phyloP scores from a whole-genome alignment of 2,329 filamentous ascomycete species.

The Lomentospora prolificans region DNA sequence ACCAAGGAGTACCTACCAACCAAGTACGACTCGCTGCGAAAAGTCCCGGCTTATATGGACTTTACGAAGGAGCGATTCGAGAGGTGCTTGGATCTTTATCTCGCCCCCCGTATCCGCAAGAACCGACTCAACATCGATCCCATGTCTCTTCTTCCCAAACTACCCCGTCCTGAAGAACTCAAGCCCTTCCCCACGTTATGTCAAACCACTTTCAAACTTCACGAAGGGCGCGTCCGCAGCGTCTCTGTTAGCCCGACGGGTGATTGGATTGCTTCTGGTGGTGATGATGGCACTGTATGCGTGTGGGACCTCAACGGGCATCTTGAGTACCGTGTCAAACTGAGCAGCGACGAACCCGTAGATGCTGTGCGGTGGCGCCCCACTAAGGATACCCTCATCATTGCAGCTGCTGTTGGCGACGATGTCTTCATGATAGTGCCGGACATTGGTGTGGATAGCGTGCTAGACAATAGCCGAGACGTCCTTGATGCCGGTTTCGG shows the following conservation, averaged over 20 bases:
- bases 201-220: constrained; percentile 77
- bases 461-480: constrained; percentile 65
- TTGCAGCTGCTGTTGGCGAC: constrained; percentile 78
- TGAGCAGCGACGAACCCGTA: constrained; percentile 71
- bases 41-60: constrained; percentile 81
- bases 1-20: constrained; percentile 81
- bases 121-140: constrained; percentile 97
- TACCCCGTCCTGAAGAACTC: constrained; percentile 86
- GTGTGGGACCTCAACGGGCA: constrained; percentile 88
- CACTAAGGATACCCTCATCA: constrained; percentile 65
- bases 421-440: constrained; percentile 79
- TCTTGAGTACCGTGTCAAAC: constrained; percentile 73
- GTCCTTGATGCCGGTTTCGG: constrained; percentile 86
- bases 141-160: constrained; percentile 79
- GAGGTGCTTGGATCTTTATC: constrained; percentile 86
- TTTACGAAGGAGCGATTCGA: constrained; percentile 97
- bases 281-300: constrained; percentile 85
- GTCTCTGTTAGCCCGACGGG: constrained; percentile 79
- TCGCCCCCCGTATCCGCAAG: constrained; percentile 83
- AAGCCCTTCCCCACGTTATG: constrained; percentile 90
- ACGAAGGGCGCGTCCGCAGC: constrained; percentile 78
- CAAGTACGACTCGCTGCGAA: constrained; percentile 73
- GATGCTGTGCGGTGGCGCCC: constrained; percentile 87
- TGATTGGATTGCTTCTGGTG: constrained; percentile 79
- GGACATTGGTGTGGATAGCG: constrained; percentile 59